Percentiles rank a stretch among this genome's conserved stretches.
Evolutionary conservation across 2,329 filamentous ascomycete genomes (phyloP).

Genomic region (Penicillium sp.): DNA sequence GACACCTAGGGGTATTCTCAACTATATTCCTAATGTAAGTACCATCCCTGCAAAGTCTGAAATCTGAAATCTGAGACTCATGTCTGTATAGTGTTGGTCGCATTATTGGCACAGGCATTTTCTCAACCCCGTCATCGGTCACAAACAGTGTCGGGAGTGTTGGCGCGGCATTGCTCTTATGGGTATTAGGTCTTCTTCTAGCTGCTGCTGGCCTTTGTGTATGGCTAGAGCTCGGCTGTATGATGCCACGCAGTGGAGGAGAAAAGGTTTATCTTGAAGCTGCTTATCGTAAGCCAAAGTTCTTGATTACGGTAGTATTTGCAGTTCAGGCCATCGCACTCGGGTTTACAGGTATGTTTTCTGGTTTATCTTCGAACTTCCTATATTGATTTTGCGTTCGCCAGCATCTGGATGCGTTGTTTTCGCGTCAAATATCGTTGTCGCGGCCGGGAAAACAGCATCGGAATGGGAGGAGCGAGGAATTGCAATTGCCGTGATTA

Average conservation of each 20-base stretch:
- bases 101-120: conserved; percentile 64
- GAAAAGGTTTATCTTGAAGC: conserved; percentile 66
- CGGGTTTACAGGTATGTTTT: conserved; percentile 48
- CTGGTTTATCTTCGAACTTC: neutral
- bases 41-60: neutral
- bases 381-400: neutral
- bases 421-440: conserved; percentile 65
- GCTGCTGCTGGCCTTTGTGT: conserved; percentile 57
- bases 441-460: conserved; percentile 59
- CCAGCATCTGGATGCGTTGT: conserved; percentile 59
- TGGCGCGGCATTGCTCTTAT: conserved; percentile 57
- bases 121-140: conserved; percentile 63
- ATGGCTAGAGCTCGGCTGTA: conserved; percentile 61
- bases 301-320: conserved; percentile 59
- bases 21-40: conserved; percentile 25
- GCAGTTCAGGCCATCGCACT: conserved; percentile 58
- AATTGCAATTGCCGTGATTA: conserved; percentile 63
- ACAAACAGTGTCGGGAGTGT: conserved; percentile 60
- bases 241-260: conserved; percentile 63
- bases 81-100: conserved; percentile 29
- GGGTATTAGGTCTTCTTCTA: conserved; percentile 57
- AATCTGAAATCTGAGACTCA: neutral
- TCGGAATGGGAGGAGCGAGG: conserved; percentile 63
- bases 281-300: conserved; percentile 56
- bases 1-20: conserved; percentile 20